Conservation (phyloP, 164 flowering plant genomes). For the Malania oleifera region DNA sequence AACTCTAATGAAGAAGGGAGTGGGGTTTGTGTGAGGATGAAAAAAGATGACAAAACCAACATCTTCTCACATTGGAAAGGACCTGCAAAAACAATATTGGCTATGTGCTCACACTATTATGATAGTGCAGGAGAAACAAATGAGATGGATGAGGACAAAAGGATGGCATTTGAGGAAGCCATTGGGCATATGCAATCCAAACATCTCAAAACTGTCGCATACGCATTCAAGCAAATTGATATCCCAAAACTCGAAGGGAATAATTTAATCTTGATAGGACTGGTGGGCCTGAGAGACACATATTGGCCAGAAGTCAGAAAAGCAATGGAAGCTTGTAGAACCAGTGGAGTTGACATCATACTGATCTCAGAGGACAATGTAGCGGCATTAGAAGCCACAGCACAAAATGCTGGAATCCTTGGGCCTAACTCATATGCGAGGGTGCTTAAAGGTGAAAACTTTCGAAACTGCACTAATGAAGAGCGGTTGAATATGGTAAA, state of each 20-base stretch:
- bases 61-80: slow-evolving; percentile 18
- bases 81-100: slow-evolving; percentile 16
- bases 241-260: slow-evolving; percentile 2
- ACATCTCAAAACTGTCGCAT: slow-evolving; percentile 15
- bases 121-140: slow-evolving; percentile 13
- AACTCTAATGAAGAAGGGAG: not conserved
- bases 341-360: slow-evolving; percentile 18
- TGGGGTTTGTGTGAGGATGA: slow-evolving; percentile 15
- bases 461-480: not conserved
- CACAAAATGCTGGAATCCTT: slow-evolving; percentile 10
- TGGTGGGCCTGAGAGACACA: slow-evolving; percentile 12
- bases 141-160: slow-evolving; percentile 8
- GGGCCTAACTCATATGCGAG: not conserved
- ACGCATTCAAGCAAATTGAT: slow-evolving; percentile 12
- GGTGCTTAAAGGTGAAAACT: slow-evolving; percentile 13
- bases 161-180: not conserved
- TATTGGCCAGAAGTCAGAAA: slow-evolving; percentile 1
- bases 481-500: slow-evolving; percentile 12
- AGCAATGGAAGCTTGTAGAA: slow-evolving; percentile 1
- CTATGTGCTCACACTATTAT: slow-evolving; percentile 23
- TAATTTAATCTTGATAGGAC: slow-evolving; percentile 19
- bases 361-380: slow-evolving; percentile 19
- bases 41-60: not conserved
- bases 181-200: slow-evolving; percentile 11
- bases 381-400: slow-evolving; percentile 1